A percentile compares a stretch with the other conserved stretches of the same genome.
Conservation (phyloP, 2,329 filamentous ascomycete genomes). For the Fusarium cicatricum region DNA sequence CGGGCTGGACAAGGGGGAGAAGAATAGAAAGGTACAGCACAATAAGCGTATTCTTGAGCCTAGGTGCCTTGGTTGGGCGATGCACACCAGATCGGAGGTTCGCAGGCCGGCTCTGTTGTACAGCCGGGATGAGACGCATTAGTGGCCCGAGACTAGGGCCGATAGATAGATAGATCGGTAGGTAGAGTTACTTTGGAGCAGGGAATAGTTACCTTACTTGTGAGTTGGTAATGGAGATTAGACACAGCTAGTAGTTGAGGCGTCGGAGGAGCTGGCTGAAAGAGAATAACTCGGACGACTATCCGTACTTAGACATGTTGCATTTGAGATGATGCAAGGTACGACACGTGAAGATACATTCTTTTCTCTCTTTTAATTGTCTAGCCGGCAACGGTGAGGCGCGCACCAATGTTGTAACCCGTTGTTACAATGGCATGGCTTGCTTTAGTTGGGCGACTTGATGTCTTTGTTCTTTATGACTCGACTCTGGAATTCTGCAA, state of each 20-base stretch:
- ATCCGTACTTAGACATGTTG: too few relatives aligned
- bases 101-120: constrained; percentile 15
- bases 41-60: constrained; percentile 3
- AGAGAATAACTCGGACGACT: constrained; percentile 23
- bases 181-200: constrained; percentile 11
- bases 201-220: constrained; percentile 17
- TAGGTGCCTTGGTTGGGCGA: constrained; percentile 11
- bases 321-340: background rate
- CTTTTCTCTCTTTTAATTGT: constrained; percentile 7
- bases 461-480: constrained; percentile 1
- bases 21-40: background rate
- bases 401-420: constrained; percentile 16
- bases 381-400: constrained; percentile 21
- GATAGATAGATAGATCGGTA: constrained; percentile 13
- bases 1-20: background rate
- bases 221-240: constrained; percentile 4
- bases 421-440: constrained; percentile 8
- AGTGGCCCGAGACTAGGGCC: constrained; percentile 28
- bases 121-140: constrained; percentile 41
- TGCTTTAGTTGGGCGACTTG: background rate
- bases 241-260: constrained; percentile 27
- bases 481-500: constrained; percentile 3
- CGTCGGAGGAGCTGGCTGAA: constrained; percentile 37
- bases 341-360: background rate
- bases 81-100: constrained; percentile 18